Percentiles rank a stretch among this genome's conserved stretches.
Conservation (phyloP, 2,329 filamentous ascomycete genomes). For the Lomentospora prolificans region DNA sequence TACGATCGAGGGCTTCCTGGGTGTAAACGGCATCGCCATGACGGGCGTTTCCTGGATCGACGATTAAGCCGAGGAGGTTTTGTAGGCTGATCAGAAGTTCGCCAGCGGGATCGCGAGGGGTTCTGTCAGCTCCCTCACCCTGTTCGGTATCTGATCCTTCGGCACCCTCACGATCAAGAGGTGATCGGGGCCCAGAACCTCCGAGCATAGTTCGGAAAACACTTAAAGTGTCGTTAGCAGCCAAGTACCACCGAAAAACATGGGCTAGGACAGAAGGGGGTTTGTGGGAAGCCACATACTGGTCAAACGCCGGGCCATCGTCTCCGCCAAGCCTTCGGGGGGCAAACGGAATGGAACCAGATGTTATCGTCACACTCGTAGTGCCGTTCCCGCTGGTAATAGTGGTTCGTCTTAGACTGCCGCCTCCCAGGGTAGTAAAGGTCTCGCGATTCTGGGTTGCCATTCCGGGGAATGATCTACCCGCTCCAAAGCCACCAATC, state of each 20-base stretch:
- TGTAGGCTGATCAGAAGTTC: conserved; percentile 31
- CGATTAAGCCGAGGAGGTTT: conserved; percentile 39
- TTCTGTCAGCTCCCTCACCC: neutral
- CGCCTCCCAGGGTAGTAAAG: neutral
- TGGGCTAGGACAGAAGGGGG: neutral
- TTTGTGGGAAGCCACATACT: neutral
- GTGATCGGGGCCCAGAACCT: conserved; percentile 4
- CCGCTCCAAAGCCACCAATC: conserved; percentile 2
- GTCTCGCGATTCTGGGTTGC: neutral
- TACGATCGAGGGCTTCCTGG: conserved; percentile 81
- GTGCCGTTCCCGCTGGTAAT: conserved; percentile 6
- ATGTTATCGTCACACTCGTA: conserved; percentile 6
- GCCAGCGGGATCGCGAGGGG: conserved; percentile 14
- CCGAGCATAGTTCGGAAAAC: conserved; percentile 5
- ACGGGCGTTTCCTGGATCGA: conserved; percentile 41
- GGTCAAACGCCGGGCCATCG: neutral
- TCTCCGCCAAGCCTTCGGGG: neutral
- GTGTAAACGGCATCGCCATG: conserved; percentile 80
- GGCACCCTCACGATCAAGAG: neutral
- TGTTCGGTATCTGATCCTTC: conserved; percentile 2
- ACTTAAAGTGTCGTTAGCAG: neutral
- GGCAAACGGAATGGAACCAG: conserved; percentile 5
- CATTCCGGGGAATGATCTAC: neutral
- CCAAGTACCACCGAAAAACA: neutral
- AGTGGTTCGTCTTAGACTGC: conserved; percentile 5